Conservation (phyloP, 1,284 basidiomycete species). For the Cystobasidium sp. region DNA sequence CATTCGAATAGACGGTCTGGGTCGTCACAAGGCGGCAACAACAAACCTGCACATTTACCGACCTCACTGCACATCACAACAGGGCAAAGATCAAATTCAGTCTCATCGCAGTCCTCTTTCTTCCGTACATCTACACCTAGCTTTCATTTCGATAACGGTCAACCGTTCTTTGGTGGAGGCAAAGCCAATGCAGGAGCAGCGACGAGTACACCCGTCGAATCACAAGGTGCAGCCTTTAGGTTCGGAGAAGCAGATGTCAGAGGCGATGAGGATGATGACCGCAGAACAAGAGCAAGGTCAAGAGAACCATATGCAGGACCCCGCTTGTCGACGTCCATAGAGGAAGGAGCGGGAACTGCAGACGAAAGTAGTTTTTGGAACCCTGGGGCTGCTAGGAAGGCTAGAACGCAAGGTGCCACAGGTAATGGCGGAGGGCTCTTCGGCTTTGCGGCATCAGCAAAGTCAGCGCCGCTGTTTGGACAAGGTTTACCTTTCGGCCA, state of each 20-base stretch:
- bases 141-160: slow-evolving; percentile 3
- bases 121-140: slow-evolving; percentile 25
- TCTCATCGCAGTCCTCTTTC: slow-evolving; percentile 23
- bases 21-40: background rate
- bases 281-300: background rate
- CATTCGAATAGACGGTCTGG: background rate
- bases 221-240: slow-evolving; percentile 35
- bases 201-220: slow-evolving; percentile 33
- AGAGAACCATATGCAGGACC: slow-evolving; percentile 10
- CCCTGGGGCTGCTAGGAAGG: background rate
- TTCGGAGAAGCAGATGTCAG: slow-evolving; percentile 36
- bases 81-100: slow-evolving; percentile 14
- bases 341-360: background rate
- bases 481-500: slow-evolving; percentile 39
- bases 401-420: background rate
- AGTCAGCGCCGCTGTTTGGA: slow-evolving; percentile 20
- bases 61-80: background rate
- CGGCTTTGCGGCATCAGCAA: slow-evolving; percentile 19
- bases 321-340: slow-evolving; percentile 2
- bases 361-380: slow-evolving; percentile 35
- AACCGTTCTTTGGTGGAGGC: background rate
- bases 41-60: background rate
- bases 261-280: slow-evolving; percentile 1
- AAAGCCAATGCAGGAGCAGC: background rate
- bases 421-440: slow-evolving; percentile 22